phyloP scores from a whole-genome alignment of 2,329 filamentous ascomycete genomes.

The Ceratocystis ficicola region DNA sequence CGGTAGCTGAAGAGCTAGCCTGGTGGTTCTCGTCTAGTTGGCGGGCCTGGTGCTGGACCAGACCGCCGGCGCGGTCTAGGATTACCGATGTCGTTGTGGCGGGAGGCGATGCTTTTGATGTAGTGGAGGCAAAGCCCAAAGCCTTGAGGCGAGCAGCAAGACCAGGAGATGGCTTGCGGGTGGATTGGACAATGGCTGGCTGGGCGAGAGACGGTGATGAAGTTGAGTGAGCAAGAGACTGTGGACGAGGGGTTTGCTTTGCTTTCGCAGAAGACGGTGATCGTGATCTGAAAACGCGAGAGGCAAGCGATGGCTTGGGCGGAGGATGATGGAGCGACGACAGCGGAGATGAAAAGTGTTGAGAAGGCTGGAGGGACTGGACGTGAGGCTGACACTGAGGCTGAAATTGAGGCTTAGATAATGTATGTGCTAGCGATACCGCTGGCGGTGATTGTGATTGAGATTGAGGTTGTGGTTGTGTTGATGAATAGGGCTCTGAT shows the following conservation, averaged over 20 bases:
- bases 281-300: slow-evolving; percentile 21
- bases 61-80: slow-evolving; percentile 48
- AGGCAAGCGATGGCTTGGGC: slow-evolving; percentile 13
- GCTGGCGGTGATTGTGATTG: slow-evolving; percentile 21
- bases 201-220: slow-evolving; percentile 23
- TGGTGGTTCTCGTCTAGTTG: slow-evolving; percentile 56
- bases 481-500: not conserved
- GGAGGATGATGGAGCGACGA: not conserved
- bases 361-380: not conserved
- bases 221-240: slow-evolving; percentile 24
- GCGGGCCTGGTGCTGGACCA: slow-evolving; percentile 57
- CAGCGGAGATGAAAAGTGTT: not conserved
- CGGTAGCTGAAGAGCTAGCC: slow-evolving; percentile 37
- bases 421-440: slow-evolving; percentile 13
- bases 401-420: not conserved
- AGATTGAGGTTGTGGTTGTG: not conserved
- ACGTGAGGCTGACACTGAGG: not conserved
- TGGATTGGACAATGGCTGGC: slow-evolving; percentile 26
- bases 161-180: slow-evolving; percentile 51
- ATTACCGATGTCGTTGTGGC: slow-evolving; percentile 25
- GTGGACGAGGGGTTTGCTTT: slow-evolving; percentile 23
- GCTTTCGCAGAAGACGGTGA: slow-evolving; percentile 24
- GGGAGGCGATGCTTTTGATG: slow-evolving; percentile 23
- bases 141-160: slow-evolving; percentile 54
- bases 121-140: slow-evolving; percentile 42